Evolutionary conservation across 2,329 filamentous ascomycete genomes (phyloP), one percentile per base, ranked within the genome.

Genomic region (Hansfordia pulvinata): DNA sequence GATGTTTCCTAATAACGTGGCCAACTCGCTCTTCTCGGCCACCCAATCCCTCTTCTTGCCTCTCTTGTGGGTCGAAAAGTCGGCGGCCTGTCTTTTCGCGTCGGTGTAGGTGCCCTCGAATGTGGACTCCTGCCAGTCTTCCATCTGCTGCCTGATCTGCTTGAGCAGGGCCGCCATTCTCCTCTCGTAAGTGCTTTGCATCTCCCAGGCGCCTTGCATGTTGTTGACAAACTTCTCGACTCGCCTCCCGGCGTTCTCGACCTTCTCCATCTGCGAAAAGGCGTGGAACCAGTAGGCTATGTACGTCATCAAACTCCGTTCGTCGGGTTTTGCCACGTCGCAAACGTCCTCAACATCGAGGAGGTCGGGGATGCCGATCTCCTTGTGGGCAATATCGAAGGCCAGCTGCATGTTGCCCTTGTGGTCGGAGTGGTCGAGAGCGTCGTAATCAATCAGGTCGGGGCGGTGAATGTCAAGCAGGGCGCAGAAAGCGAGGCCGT

Each of bases 231-330:
- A 98, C 55, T 98, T 98, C 59, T 98, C 90, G 5, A 98, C 90
- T 39, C 90, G 73, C 34, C 90, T 73, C 5, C 90, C 90, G 4
- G 90, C 90, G 49, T 98, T 98, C 54, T 98, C 90, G 7, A 98
- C 90, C 50, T 88, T 81, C 58, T 98, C 90, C 76, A 98, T 92
- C 47, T 96, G 88, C 17, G 88, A 96, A 52, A 98, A 98, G 41
- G 90, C 90, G 49, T 98, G 90, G 67, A 98, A 98, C 90, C 90
- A 98, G 62, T 98, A 98, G 37, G 90, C 90, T 43, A 98, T 98
- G 53, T 98, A 98, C 1, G 90, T 98, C 90, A 98, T 98, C 49
- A 98, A 66, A 50, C 82, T 92, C 42, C 84, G 77, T 55, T 98
- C 90, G 50, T 98, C 90, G 14, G 90, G 90, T 57, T 90, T 92